Conservation (phyloP, 2,329 filamentous ascomycete genomes). For the Rhynchosporium agropyri region DNA sequence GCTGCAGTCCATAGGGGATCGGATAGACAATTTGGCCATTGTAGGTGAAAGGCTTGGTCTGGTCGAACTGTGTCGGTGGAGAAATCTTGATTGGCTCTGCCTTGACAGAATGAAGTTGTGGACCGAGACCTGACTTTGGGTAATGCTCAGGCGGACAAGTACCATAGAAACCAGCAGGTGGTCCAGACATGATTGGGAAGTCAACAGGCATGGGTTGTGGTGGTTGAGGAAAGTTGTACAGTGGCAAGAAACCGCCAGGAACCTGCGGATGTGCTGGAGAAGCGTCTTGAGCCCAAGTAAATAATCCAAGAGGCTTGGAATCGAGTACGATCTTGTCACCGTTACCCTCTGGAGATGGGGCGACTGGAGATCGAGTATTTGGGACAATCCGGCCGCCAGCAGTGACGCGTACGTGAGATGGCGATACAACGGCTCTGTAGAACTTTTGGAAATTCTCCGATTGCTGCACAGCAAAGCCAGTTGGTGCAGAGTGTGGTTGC, state of each 20-base stretch:
- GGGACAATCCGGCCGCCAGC: slow-evolving; percentile 69
- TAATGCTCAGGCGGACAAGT: slow-evolving; percentile 1
- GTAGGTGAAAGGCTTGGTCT: slow-evolving; percentile 41
- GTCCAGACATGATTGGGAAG: neutral
- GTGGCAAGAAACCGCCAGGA: slow-evolving; percentile 28
- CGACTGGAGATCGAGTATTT: slow-evolving; percentile 53
- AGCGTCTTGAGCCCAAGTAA: slow-evolving; percentile 21
- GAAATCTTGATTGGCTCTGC: slow-evolving; percentile 41
- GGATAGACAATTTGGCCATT: slow-evolving; percentile 42
- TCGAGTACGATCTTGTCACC: slow-evolving; percentile 23
- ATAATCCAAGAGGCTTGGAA: slow-evolving; percentile 7
- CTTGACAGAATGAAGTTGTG: slow-evolving; percentile 12
- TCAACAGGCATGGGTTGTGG: slow-evolving; percentile 21
- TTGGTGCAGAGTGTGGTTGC: slow-evolving; percentile 55
- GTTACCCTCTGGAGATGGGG: slow-evolving; percentile 38
- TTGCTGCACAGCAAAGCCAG: slow-evolving; percentile 56
- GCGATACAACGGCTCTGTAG: slow-evolving; percentile 68
- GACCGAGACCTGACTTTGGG: slow-evolving; percentile 8
- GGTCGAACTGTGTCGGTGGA: slow-evolving; percentile 42
- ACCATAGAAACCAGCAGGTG: slow-evolving; percentile 3
- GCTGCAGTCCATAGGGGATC: slow-evolving; percentile 34
- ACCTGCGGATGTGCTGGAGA: slow-evolving; percentile 26
- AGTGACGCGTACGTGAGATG: slow-evolving; percentile 67
- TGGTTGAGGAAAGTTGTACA: slow-evolving; percentile 27
- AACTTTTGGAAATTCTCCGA: slow-evolving; percentile 69